Conservation (phyloP, 805 yeast genomes). For the Metschnikowia bowlesiae region DNA sequence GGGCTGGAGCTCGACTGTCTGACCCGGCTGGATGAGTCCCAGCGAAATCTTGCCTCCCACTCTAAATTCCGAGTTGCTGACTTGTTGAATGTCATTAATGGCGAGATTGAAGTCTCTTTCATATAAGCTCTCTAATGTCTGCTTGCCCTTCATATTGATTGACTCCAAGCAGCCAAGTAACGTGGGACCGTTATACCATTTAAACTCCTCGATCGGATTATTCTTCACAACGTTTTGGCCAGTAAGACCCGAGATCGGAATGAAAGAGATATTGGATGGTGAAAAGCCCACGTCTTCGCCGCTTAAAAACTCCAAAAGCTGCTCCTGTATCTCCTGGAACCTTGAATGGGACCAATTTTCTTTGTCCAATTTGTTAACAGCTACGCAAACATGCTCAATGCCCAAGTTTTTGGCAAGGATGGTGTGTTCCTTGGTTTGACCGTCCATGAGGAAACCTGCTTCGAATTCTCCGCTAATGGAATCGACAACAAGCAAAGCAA, state of each 20-base stretch:
- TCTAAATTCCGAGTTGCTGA: conserved; percentile 44
- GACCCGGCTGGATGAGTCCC: conserved; percentile 71
- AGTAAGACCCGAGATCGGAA: conserved; percentile 66
- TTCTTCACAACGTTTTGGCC: conserved; percentile 61
- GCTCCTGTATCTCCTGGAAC: conserved; percentile 46
- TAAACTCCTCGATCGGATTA: conserved; percentile 27
- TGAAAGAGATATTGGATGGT: conserved; percentile 39
- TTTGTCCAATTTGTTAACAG: conserved; percentile 68
- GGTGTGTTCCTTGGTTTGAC: conserved; percentile 79
- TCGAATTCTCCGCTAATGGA: conserved; percentile 64
- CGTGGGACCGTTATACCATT: conserved; percentile 48
- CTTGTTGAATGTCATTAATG: conserved; percentile 56
- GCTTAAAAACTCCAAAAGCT: conserved; percentile 47
- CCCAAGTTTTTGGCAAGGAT: conserved; percentile 65
- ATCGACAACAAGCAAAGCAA: conserved; percentile 70
- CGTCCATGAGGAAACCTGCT: conserved; percentile 59
- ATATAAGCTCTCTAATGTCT: conserved; percentile 9
- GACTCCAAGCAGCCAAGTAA: conserved; percentile 40
- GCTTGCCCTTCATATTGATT: conserved; percentile 11
- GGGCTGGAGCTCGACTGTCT: conserved; percentile 56
- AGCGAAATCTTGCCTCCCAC: conserved; percentile 62
- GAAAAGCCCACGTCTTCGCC: conserved; percentile 49
- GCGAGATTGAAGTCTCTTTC: conserved; percentile 49
- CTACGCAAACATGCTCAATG: conserved; percentile 54
- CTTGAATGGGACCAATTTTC: conserved; percentile 53